These are phyloP conservation scores for Candolleomyces efflorescens DNA, from an alignment of 768 basidiomycete species.

Conservation along the genomic window DNA sequence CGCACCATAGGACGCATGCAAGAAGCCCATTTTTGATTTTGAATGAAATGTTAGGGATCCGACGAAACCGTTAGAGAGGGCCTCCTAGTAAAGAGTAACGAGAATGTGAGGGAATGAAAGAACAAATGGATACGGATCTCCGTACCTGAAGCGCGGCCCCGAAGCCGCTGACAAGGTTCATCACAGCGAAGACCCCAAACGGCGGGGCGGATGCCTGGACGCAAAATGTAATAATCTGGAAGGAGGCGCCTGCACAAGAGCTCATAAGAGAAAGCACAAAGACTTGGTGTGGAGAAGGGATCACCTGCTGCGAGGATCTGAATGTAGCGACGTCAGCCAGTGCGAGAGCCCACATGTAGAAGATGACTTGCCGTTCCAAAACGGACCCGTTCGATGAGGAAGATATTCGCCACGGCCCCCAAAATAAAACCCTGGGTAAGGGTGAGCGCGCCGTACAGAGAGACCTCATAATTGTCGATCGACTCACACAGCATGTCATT, in stretches of 20 bases:
- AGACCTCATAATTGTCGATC: not conserved
- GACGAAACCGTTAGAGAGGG: slow-evolving; percentile 69
- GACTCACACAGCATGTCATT: slow-evolving; percentile 31
- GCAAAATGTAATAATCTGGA: slow-evolving; percentile 49
- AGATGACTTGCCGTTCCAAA: slow-evolving; percentile 37
- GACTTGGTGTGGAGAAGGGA: no score
- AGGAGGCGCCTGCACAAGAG: slow-evolving; percentile 48
- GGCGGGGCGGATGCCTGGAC: slow-evolving; percentile 55
- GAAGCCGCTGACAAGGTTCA: slow-evolving; percentile 38
- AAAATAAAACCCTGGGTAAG: slow-evolving; percentile 31
- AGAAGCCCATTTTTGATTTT: slow-evolving; percentile 62
- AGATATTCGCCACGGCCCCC: slow-evolving; percentile 37
- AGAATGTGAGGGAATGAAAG: not conserved
- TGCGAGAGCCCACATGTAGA: not conserved
- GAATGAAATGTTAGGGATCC: slow-evolving; percentile 53
- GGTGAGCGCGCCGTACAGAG: not conserved
- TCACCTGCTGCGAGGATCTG: no score
- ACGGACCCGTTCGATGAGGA: slow-evolving; percentile 31
- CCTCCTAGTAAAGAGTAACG: slow-evolving; percentile 39
- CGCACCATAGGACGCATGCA: slow-evolving; percentile 62
- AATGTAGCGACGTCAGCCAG: no score
- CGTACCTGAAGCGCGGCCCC: slow-evolving; percentile 47
- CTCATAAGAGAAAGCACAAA: no score
- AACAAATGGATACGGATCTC: not conserved
- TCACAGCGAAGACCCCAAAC: slow-evolving; percentile 58